These are phyloP conservation scores for Chaetomium globosum DNA, from an alignment of 2,329 filamentous ascomycete genomes.

Conservation along the genomic window DNA sequence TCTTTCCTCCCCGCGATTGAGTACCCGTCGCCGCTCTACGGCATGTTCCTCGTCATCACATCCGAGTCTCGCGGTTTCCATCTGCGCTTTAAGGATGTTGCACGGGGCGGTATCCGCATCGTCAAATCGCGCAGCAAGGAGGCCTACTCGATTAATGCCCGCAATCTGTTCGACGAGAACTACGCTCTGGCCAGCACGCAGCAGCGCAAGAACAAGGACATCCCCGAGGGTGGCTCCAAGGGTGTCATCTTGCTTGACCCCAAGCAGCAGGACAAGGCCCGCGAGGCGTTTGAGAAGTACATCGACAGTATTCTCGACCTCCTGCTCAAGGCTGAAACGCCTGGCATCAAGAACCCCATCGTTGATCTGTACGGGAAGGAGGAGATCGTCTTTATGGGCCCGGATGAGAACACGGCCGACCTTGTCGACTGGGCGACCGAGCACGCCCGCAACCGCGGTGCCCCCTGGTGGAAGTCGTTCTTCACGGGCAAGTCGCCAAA, in stretches of 20 bases:
- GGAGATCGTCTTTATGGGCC: slow-evolving; percentile 98
- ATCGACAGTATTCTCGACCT: slow-evolving; percentile 98
- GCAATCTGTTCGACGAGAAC: slow-evolving; percentile 97
- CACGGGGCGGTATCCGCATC: slow-evolving; percentile 95
- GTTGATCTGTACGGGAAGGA: slow-evolving; percentile 93
- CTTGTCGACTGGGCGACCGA: slow-evolving; percentile 98
- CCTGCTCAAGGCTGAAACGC: slow-evolving; percentile 82
- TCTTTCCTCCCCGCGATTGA: slow-evolving; percentile 86
- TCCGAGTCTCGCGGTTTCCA: slow-evolving; percentile 98
- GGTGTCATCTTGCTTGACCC: slow-evolving; percentile 94
- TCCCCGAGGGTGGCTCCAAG: slow-evolving; percentile 96
- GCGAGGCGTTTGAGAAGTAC: slow-evolving; percentile 97
- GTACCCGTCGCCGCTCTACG: slow-evolving; percentile 90
- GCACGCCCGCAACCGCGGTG: slow-evolving; percentile 82
- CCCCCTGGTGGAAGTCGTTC: slow-evolving; percentile 99
- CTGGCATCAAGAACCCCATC: slow-evolving; percentile 98
- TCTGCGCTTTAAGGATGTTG: slow-evolving; percentile 94
- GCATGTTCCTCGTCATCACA: slow-evolving; percentile 98
- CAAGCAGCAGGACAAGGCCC: slow-evolving; percentile 89
- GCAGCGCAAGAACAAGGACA: slow-evolving; percentile 99
- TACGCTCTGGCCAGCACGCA: slow-evolving; percentile 98
- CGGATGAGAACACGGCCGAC: slow-evolving; percentile 97
- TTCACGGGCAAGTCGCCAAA: slow-evolving; percentile 98
- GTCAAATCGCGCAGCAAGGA: slow-evolving; percentile 98
- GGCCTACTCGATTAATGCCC: slow-evolving; percentile 92